Conservation (phyloP, 163 green algal species). For the Volvox carteri region DNA sequence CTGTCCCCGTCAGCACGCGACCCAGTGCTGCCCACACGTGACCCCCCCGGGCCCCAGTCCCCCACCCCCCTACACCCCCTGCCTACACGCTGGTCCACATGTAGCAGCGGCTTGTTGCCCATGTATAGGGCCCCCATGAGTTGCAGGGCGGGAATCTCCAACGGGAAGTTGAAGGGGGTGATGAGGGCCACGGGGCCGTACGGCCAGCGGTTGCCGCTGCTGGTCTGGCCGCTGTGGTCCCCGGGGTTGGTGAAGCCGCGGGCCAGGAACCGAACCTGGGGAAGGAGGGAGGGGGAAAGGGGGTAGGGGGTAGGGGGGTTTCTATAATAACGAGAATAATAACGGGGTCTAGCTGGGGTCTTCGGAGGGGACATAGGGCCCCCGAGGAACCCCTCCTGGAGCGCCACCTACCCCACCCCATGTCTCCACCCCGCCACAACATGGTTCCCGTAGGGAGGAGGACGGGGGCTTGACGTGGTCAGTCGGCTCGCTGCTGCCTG, state of each 20-base stretch:
- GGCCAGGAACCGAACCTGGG: slow-evolving; percentile 93
- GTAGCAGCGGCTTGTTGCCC: slow-evolving; percentile 97
- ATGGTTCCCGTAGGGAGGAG: no score
- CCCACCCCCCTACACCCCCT: background rate
- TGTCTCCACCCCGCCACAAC: no score
- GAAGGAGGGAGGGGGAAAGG: background rate
- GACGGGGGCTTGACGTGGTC: no score
- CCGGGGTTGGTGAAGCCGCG: slow-evolving; percentile 90
- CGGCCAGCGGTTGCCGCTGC: slow-evolving; percentile 92
- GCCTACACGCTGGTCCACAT: slow-evolving; percentile 93
- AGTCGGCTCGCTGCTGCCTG: no score
- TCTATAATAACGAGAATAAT: background rate
- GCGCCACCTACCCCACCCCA: no score
- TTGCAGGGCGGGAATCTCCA: slow-evolving; percentile 98
- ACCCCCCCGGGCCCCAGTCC: no score
- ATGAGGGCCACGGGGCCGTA: slow-evolving; percentile 95
- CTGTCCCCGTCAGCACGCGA: no score
- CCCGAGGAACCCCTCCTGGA: no score
- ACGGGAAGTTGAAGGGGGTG: slow-evolving; percentile 99
- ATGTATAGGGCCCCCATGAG: slow-evolving; percentile 98
- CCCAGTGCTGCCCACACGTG: no score
- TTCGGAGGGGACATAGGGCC: no score
- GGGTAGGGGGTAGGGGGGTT: background rate
- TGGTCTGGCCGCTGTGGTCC: slow-evolving; percentile 94
- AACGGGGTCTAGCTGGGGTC: no score